phyloP scores from a whole-genome alignment of 352 stramenopile genomes.

The Lagenidium sp. region DNA sequence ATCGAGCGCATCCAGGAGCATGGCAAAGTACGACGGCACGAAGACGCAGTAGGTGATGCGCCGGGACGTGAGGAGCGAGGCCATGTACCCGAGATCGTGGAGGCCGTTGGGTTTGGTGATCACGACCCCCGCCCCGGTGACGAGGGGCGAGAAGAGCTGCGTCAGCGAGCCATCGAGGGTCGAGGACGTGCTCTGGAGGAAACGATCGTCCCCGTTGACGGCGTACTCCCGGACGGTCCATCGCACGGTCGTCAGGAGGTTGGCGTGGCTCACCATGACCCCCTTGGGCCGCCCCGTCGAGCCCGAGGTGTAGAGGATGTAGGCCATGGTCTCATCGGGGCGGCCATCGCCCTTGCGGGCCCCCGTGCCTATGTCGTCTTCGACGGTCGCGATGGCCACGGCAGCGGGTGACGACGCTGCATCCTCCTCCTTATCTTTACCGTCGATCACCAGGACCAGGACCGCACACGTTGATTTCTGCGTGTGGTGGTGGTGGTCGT shows the following conservation, averaged over 20 bases:
- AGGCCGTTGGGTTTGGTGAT: slow-evolving; percentile 36
- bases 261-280: slow-evolving; percentile 51
- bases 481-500: too few species aligned
- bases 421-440: slow-evolving; percentile 16
- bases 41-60: slow-evolving; percentile 45
- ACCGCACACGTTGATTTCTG: too few species aligned
- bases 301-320: slow-evolving; percentile 72
- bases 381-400: not conserved
- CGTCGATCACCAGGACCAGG: slow-evolving; percentile 13
- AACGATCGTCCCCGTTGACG: slow-evolving; percentile 32
- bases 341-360: not conserved
- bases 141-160: slow-evolving; percentile 42
- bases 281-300: slow-evolving; percentile 63
- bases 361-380: slow-evolving; percentile 1
- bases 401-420: not conserved
- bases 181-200: slow-evolving; percentile 53
- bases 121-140: slow-evolving; percentile 23
- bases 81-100: slow-evolving; percentile 37
- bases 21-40: slow-evolving; percentile 44
- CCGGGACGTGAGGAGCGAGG: slow-evolving; percentile 9
- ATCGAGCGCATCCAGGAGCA: slow-evolving; percentile 32
- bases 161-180: slow-evolving; percentile 51
- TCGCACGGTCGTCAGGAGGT: slow-evolving; percentile 41
- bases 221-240: slow-evolving; percentile 55
- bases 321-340: slow-evolving; percentile 16